phyloP scores from a whole-genome alignment of 257 asterid species.

The Catharanthus roseus region DNA sequence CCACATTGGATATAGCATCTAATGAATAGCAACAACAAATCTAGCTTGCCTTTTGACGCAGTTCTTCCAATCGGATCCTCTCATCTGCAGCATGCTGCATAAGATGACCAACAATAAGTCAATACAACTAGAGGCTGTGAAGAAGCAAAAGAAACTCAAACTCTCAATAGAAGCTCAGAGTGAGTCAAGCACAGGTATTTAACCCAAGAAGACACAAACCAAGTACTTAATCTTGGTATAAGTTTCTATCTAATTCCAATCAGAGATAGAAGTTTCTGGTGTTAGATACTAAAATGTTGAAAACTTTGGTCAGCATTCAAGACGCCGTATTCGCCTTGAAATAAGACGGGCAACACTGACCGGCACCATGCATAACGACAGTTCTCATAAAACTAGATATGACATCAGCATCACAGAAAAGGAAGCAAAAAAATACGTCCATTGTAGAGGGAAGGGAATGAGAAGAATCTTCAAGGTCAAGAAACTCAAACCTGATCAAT shows the following conservation, averaged over 20 bases:
- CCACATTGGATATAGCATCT: slow-evolving; percentile 9
- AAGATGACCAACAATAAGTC: slow-evolving; percentile 23
- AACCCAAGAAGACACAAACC: neutral
- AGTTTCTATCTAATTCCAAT: neutral
- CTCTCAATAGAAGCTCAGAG: slow-evolving; percentile 9
- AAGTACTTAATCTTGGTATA: neutral
- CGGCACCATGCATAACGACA: neutral
- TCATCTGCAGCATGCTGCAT: slow-evolving; percentile 99
- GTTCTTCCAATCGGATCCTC: slow-evolving; percentile 86
- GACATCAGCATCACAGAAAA: neutral
- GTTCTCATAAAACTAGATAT: neutral
- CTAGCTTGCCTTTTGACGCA: slow-evolving; percentile 65
- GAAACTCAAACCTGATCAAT: slow-evolving; percentile 69
- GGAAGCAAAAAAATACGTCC: slow-evolving; percentile 9
- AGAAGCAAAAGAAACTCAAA: slow-evolving; percentile 11
- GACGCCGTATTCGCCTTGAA: neutral
- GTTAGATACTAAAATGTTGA: neutral
- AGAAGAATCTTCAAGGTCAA: neutral
- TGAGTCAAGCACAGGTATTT: neutral
- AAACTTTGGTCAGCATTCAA: neutral
- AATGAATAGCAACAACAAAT: slow-evolving; percentile 16
- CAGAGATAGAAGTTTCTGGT: neutral
- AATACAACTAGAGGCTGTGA: slow-evolving; percentile 15
- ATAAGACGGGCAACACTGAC: neutral
- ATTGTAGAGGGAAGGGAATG: neutral